These are phyloP conservation scores for Fusarium sp. DNA, from an alignment of 2,329 filamentous ascomycete species.

Conservation along the genomic window DNA sequence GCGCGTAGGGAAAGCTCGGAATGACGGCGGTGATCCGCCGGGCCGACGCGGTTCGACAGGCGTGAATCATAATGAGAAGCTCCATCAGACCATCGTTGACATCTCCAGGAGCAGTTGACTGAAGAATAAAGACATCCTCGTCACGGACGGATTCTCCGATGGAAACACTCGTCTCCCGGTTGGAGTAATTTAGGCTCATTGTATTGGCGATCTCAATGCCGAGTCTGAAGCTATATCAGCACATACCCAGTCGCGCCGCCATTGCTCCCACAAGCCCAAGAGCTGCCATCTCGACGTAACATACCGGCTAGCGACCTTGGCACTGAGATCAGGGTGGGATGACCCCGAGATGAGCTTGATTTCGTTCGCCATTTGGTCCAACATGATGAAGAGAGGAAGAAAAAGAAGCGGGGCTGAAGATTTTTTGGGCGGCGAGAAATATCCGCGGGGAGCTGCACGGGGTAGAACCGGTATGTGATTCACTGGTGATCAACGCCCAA, in stretches of 20 bases:
- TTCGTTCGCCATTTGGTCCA: slow-evolving; percentile 67
- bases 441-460: slow-evolving; percentile 27
- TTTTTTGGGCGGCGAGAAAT: slow-evolving; percentile 48
- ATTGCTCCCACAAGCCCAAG: slow-evolving; percentile 5
- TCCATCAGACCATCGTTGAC: slow-evolving; percentile 99
- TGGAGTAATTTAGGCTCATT: slow-evolving; percentile 87
- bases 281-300: slow-evolving; percentile 36
- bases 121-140: slow-evolving; percentile 98
- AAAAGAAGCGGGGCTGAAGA: slow-evolving; percentile 47
- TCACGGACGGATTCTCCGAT: slow-evolving; percentile 97
- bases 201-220: slow-evolving; percentile 86
- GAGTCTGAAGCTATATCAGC: slow-evolving; percentile 66
- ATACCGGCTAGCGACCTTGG: slow-evolving; percentile 62
- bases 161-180: slow-evolving; percentile 90
- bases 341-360: slow-evolving; percentile 68
- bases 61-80: slow-evolving; percentile 97
- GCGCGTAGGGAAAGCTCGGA: slow-evolving; percentile 95
- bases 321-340: slow-evolving; percentile 65
- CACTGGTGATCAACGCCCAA: slow-evolving; percentile 35
- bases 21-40: slow-evolving; percentile 95
- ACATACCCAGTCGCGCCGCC: slow-evolving; percentile 21
- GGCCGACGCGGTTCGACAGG: slow-evolving; percentile 79
- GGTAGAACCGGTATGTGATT: slow-evolving; percentile 41
- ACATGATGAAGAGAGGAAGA: slow-evolving; percentile 51
- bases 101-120: slow-evolving; percentile 94